Evolutionary conservation across 208 protist genomes (phyloP).

Genomic region (Pavlovales sp.): DNA sequence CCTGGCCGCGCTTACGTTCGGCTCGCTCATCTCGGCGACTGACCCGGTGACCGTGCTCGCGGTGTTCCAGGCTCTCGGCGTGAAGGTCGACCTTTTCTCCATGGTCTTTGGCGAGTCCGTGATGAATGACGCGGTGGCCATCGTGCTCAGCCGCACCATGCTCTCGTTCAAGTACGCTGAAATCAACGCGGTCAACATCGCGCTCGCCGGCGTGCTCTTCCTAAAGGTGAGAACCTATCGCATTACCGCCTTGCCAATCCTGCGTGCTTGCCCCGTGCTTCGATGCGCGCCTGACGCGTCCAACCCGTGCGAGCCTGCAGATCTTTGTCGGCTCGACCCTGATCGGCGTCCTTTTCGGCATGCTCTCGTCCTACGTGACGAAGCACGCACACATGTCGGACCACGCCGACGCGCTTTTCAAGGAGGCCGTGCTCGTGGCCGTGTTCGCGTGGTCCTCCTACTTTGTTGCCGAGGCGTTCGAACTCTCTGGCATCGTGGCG

Average conservation of each 20-base stretch:
- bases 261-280: no score
- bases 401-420: constrained; percentile 29
- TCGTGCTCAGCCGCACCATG: constrained; percentile 41
- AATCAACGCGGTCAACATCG: not conserved
- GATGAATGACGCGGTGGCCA: constrained; percentile 65
- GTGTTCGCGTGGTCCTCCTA: constrained; percentile 55
- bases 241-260: no score
- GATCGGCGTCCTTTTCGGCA: constrained; percentile 38
- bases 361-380: constrained; percentile 41
- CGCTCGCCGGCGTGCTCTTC: constrained; percentile 26
- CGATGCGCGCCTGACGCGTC: no score
- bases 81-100: constrained; percentile 41
- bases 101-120: constrained; percentile 64
- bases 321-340: constrained; percentile 54
- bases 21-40: constrained; percentile 62
- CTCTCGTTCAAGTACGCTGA: constrained; percentile 10
- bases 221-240: no score
- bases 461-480: constrained; percentile 56
- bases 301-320: not conserved
- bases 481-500: constrained; percentile 68
- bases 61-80: constrained; percentile 65
- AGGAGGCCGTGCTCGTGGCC: constrained; percentile 54
- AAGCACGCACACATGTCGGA: constrained; percentile 49
- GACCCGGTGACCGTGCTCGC: constrained; percentile 78
- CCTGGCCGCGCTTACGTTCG: constrained; percentile 45